Base-by-base conservation (phyloP, 2,329 filamentous ascomycete species). In the Cytospora schulzeri region DNA sequence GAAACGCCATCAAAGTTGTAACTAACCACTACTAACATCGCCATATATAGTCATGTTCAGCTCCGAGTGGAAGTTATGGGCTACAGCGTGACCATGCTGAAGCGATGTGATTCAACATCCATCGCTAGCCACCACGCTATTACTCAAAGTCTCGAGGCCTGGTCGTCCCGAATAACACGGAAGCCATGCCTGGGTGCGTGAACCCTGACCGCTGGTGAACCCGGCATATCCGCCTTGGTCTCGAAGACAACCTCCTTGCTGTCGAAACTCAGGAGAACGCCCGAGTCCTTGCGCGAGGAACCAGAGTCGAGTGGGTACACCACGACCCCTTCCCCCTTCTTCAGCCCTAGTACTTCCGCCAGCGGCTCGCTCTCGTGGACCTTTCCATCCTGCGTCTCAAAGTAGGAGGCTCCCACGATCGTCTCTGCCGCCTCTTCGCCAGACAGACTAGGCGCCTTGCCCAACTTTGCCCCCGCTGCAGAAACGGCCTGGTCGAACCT, bases 281-380 rank as follows among this genome's bases (percentile, higher is more conserved):
- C 89, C 1, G 73, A 71, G 70, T 91, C 88, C 68, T 80, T 83
- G 71, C 87, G 80, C n/a, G 73, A 79, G 60, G 76, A 80, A 7
- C 88, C 88, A 53, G 83, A 83, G 72, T 91, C 88, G 2, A 81
- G 83, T 6, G 88, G 89, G 78, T 81, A 86, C 29, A 90, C 74
- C 71, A 81, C 77, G 4, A 92, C 84, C 53, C 73, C 67, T 33
- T 84, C 77, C 1, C 88, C 88, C 66, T 75, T 78, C 58, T 75
- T 74, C 66, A 91, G 71, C 0, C 80, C 79, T 57, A 83, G 74
- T 3, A 83, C 75, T 19, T 68, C 68, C 0, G 76, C 78, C 11
- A 80, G 68, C 22, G 75, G 81, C 72, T 91, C 87, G 5, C 69
- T 68, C 15, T 67, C 72, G 66, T 86, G 82, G 3, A 88, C 78